These are phyloP conservation scores for Stemphylium lycopersici DNA, from an alignment of 2,329 filamentous ascomycete species.

Conservation along the genomic window DNA sequence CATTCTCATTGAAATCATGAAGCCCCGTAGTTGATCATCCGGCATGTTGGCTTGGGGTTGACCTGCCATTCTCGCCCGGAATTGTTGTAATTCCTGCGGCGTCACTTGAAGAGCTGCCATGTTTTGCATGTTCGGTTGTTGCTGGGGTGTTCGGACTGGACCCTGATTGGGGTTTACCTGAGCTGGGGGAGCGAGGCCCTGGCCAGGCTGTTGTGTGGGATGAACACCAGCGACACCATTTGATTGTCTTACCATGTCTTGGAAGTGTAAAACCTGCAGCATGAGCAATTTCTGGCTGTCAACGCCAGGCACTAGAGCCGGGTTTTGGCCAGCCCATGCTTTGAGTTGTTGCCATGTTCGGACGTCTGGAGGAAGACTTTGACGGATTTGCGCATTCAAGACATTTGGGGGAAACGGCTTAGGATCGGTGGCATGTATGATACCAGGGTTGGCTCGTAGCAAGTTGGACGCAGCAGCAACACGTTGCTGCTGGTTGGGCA, in stretches of 20 bases:
- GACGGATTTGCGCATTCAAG: conserved; percentile 29
- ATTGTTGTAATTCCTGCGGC: conserved; percentile 49
- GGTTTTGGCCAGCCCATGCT: conserved; percentile 57
- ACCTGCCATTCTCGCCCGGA: conserved; percentile 43
- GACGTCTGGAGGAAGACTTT: conserved; percentile 55
- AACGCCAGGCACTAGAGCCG: conserved; percentile 32
- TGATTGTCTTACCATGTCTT: conserved; percentile 45
- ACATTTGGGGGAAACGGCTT: conserved; percentile 41
- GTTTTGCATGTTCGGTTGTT: conserved; percentile 34
- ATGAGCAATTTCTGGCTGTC: conserved; percentile 42
- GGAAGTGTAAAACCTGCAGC: conserved; percentile 53
- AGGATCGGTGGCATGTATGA: conserved; percentile 40
- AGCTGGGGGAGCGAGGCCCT: conserved; percentile 45
- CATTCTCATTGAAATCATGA: conserved; percentile 33
- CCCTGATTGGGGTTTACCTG: conserved; percentile 47
- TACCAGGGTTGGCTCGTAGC: conserved; percentile 43
- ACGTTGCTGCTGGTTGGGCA: conserved; percentile 35
- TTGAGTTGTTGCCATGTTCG: conserved; percentile 65
- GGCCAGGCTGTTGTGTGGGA: conserved; percentile 28
- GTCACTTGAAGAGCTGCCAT: conserved; percentile 41
- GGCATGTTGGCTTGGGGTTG: conserved; percentile 34
- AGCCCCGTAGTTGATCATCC: conserved; percentile 35
- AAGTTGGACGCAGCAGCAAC: conserved; percentile 33
- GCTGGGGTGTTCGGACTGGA: conserved; percentile 36
- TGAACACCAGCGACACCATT: conserved; percentile 22